Conservation (phyloP, 2,329 filamentous ascomycete genomes). For the Aspergillus sp. region DNA sequence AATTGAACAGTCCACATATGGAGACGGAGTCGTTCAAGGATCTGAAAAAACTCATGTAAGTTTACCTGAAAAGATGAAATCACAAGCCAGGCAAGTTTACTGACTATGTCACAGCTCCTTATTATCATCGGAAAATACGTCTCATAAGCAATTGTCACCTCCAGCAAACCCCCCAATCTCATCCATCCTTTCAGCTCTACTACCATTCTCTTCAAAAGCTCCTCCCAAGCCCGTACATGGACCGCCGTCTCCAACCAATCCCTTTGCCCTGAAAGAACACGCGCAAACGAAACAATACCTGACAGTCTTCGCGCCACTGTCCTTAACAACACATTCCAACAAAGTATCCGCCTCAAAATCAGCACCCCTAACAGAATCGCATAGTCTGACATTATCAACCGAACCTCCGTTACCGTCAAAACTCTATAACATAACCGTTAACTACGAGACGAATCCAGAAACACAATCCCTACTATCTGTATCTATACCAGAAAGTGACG, state of each 20-base stretch:
- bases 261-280: slow-evolving; percentile 49
- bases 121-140: slow-evolving; percentile 23
- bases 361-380: slow-evolving; percentile 22
- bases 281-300: slow-evolving; percentile 61
- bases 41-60: slow-evolving; percentile 29
- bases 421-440: slow-evolving; percentile 27
- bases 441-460: slow-evolving; percentile 30
- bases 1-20: slow-evolving; percentile 38
- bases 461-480: slow-evolving; percentile 28
- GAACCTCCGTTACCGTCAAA: slow-evolving; percentile 30
- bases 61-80: neutral
- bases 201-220: slow-evolving; percentile 32
- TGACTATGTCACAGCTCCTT: slow-evolving; percentile 24
- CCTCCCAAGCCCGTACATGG: slow-evolving; percentile 14
- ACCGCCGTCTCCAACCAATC: slow-evolving; percentile 54
- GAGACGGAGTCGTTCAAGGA: slow-evolving; percentile 28
- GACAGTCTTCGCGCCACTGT: slow-evolving; percentile 63
- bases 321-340: slow-evolving; percentile 39
- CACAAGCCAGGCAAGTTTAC: slow-evolving; percentile 1
- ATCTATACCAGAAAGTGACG: slow-evolving; percentile 15
- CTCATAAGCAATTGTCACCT: slow-evolving; percentile 14
- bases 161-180: slow-evolving; percentile 24
- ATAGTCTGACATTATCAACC: slow-evolving; percentile 30
- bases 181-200: slow-evolving; percentile 32
- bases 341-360: slow-evolving; percentile 14